These are phyloP conservation scores for Triticum turgidum DNA, from an alignment of 176 grass and related monocot genomes.

Conservation along the genomic window DNA sequence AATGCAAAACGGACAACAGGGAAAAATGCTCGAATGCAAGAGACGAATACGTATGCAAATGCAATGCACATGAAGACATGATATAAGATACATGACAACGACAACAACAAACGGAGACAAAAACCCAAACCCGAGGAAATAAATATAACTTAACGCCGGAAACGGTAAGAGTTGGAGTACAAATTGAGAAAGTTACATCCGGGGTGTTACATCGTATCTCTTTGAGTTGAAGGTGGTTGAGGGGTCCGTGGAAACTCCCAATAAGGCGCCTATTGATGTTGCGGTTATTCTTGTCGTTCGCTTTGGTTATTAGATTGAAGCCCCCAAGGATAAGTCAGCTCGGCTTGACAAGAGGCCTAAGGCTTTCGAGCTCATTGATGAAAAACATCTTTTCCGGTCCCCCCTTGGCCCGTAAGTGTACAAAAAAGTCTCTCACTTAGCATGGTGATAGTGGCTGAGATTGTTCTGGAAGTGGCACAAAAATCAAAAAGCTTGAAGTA, in stretches of 20 bases:
- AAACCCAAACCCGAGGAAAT: too few relatives aligned
- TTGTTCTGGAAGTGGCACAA: too few relatives aligned
- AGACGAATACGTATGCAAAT: too few relatives aligned
- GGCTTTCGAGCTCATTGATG: background rate
- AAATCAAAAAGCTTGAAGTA: too few relatives aligned
- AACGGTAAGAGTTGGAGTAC: too few relatives aligned
- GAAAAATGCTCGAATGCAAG: too few relatives aligned
- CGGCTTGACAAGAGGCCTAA: background rate
- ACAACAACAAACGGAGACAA: too few relatives aligned
- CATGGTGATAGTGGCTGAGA: background rate
- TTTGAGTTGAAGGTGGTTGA: background rate
- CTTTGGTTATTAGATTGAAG: background rate
- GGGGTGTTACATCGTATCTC: background rate
- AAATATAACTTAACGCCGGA: too few relatives aligned
- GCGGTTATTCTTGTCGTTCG: background rate
- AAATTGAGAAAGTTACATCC: too few relatives aligned
- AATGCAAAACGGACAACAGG: too few relatives aligned
- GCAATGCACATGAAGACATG: too few relatives aligned
- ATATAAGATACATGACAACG: too few relatives aligned
- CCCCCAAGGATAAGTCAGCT: background rate
- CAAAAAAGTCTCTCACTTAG: background rate
- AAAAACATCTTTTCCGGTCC: background rate
- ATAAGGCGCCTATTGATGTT: background rate
- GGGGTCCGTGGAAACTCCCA: background rate
- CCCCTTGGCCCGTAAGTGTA: background rate